These are phyloP conservation scores for Dillenia turbinata DNA, from an alignment of 164 flowering plant species.

Conservation along the genomic window DNA sequence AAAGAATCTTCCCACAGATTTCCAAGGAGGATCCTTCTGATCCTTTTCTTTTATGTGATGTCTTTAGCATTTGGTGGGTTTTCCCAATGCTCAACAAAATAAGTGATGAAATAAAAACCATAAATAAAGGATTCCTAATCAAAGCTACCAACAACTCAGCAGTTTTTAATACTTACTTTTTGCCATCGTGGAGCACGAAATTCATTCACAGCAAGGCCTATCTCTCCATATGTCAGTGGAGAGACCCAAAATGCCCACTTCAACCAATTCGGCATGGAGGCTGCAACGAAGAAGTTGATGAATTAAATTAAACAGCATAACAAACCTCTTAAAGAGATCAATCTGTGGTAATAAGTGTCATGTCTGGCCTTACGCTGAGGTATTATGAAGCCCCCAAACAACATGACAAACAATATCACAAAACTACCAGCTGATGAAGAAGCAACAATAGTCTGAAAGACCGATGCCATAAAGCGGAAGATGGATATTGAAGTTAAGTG, in stretches of 20 bases:
- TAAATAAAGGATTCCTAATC: neutral
- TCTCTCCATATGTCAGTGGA: conserved; percentile 43
- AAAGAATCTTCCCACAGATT: too few species aligned
- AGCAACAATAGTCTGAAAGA: conserved; percentile 44
- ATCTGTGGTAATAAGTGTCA: neutral
- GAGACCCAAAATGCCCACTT: conserved; percentile 51
- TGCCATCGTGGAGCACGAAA: conserved; percentile 48
- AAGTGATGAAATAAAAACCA: neutral
- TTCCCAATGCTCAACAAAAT: neutral
- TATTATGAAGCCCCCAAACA: conserved; percentile 62
- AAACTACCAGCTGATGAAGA: conserved; percentile 41
- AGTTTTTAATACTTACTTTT: conserved; percentile 23
- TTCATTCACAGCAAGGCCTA: conserved; percentile 37
- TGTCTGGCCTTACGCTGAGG: conserved; percentile 36
- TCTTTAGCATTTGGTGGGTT: neutral
- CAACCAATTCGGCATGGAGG: conserved; percentile 42
- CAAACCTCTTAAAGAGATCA: neutral
- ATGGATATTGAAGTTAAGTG: conserved; percentile 51
- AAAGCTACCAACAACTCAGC: neutral
- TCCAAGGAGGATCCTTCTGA: too few species aligned
- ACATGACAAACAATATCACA: conserved; percentile 22
- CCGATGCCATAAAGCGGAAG: conserved; percentile 67
- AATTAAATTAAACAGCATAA: neutral
- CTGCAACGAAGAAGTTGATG: conserved; percentile 21
- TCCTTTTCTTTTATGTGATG: neutral